Percentiles rank a stretch among this genome's conserved stretches.
These are phyloP conservation scores for Saccharum spontaneum DNA, from an alignment of 176 grass and related monocot species.

Conservation along the genomic window DNA sequence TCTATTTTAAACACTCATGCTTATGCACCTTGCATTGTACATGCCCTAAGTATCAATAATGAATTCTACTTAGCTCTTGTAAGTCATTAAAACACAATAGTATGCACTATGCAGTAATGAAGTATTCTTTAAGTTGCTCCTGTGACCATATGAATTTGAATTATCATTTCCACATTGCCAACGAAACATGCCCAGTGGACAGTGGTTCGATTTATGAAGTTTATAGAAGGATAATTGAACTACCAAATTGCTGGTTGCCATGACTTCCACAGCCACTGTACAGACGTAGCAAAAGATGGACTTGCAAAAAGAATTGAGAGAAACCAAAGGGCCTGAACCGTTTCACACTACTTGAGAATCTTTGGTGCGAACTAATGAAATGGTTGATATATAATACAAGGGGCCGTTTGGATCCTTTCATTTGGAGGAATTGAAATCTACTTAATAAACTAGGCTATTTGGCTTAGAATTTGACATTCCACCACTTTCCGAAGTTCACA, in stretches of 20 bases:
- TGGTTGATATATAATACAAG: background rate
- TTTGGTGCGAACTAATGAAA: background rate
- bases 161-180: background rate
- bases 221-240: conserved; percentile 1
- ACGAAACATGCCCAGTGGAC: background rate
- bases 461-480: too few species aligned
- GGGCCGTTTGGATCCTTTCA: too few species aligned
- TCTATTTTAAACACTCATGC: background rate
- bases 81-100: conserved; percentile 9
- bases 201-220: background rate
- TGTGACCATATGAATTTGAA: background rate
- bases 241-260: background rate
- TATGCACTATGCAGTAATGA: background rate
- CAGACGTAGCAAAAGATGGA: conserved; percentile 2
- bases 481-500: too few species aligned
- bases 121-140: background rate
- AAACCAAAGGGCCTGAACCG: conserved; percentile 4
- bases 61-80: background rate
- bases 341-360: background rate
- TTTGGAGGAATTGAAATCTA: too few species aligned
- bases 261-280: background rate
- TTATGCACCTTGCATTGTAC: background rate
- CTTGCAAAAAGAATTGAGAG: conserved; percentile 19
- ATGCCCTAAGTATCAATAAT: background rate
- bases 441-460: too few species aligned